Base-by-base conservation (phyloP, 106 monocot genomes). In the Iris macrosiphon region DNA sequence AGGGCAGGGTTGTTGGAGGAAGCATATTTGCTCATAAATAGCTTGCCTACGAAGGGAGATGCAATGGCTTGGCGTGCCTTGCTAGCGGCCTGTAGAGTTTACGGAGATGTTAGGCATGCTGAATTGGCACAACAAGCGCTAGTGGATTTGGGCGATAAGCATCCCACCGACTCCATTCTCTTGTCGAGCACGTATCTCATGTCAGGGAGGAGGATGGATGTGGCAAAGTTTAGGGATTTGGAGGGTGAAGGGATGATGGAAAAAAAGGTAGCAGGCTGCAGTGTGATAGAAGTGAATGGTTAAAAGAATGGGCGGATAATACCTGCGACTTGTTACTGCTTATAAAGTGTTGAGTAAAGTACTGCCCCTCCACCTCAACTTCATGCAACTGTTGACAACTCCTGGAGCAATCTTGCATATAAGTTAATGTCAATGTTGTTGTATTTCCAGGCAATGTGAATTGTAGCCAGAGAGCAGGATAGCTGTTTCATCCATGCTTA, bases 1-100 rank as follows among this genome's bases (percentile, higher is more conserved):
- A 66, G 72, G 32, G 72, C 72, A n/a, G 85, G 85, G 11, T 8
- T 69, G 64, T 13, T 85, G 60, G 64, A 66, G n/a, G 79, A 79
- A 54, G 85, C 76, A 4, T 30, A 66, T 18, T 62, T 76, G 45
- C 68, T 85, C 8, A 66, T 85, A 40, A 43, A 60, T 45, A 59
- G 55, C 44, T 29, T 85, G 7, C 69, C 69, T 22, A 22, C 40
- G 0, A 35, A 39, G 46, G 62, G 41, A 10, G 75, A 79, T 73
- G 72, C 79, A 9, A 52, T 64, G 38, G 68, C 72, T 12, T 79
- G 76, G 79, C 30, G 85, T 63, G 68, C 75, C 23, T 60, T 85
- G 51, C 69, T 85, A 2, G 66, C 84, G 16, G 71, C 75, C 0
- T 85, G 75, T 29, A 79, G 68, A 45, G 20, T 72, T 22, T 47